Evolutionary conservation across 2,329 filamentous ascomycete species (phyloP), one percentile per base, ranked within the genome.

Genomic region (Arthrobotrys pseudoclavata): DNA sequence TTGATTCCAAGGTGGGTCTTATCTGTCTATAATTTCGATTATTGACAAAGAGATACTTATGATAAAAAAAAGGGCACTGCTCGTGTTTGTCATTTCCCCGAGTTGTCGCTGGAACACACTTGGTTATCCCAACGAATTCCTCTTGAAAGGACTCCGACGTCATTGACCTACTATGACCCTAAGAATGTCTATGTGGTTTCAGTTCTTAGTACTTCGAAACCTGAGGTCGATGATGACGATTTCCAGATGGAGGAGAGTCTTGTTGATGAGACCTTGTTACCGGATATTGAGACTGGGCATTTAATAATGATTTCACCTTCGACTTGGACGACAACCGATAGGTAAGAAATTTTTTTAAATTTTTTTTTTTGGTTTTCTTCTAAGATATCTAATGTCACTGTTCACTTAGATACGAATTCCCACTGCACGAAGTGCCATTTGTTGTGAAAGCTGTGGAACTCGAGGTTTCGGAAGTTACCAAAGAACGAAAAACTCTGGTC

Each of bases 381-480:
- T 3, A 13, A 12, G 1, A 42, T 52, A 13, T 15, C 37, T 29
- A 34, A 57, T 15, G 2, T 1, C 40, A 22, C 31, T 2, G 20
- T 22, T 34, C 37, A 10, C 52, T 29, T 55, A 75, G 75, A 66
- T 80, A 81, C 40, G 78, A 79, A 40, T 79, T 82, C 20, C 79
- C 80, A 29, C 76, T 79, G 31, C 79, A 81, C 26, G 81, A 82
- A 61, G 76, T 81, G 9, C 79, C 80, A 2, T 69, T 81, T 22
- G 79, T 81, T 13, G 89, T 98, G 81, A 91, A 95, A 83, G 91
- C 91, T 3, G 87, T 98, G 45, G 91, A 92, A 68, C 88, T 99
- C 13, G 96, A 98, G 83, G 87, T 97, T 6, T 97, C 94, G 0
- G 96, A 99, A 84, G 90, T 91, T 37, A 97, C 94, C 0, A 93